Evolutionary conservation across 2,329 filamentous ascomycete genomes (phyloP).

Genomic region (Botrytis elliptica): DNA sequence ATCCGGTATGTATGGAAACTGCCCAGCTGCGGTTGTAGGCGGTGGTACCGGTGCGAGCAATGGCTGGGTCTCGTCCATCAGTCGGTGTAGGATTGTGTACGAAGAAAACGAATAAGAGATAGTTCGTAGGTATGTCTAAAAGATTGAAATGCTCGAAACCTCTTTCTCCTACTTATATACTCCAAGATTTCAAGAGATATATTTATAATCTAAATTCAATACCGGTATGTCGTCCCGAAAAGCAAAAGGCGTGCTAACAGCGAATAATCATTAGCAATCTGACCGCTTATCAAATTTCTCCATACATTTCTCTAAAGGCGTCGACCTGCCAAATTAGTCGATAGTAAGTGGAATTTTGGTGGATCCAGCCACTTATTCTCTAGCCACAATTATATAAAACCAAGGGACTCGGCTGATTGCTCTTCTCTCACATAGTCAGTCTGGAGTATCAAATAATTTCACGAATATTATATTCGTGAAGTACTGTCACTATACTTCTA

Average conservation of each 20-base stretch:
- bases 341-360: neutral
- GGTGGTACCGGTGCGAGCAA: conserved; percentile 24
- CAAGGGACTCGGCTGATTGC: neutral
- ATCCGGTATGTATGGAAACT: conserved; percentile 10
- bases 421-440: neutral
- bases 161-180: neutral
- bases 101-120: neutral
- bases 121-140: neutral
- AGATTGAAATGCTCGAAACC: neutral
- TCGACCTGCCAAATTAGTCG: neutral
- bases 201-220: neutral
- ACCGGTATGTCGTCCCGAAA: neutral
- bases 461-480: neutral
- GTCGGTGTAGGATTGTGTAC: neutral
- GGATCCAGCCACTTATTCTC: neutral
- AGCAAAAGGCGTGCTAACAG: neutral
- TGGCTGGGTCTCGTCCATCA: conserved; percentile 41
- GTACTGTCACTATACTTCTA: neutral
- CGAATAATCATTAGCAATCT: neutral
- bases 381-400: neutral
- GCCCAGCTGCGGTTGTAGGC: neutral
- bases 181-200: neutral
- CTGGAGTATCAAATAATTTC: neutral
- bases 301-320: neutral
- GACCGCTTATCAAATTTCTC: conserved; percentile 1